These are phyloP conservation scores for Filobasidium wieringae DNA, from an alignment of 768 basidiomycete species.

Conservation along the genomic window DNA sequence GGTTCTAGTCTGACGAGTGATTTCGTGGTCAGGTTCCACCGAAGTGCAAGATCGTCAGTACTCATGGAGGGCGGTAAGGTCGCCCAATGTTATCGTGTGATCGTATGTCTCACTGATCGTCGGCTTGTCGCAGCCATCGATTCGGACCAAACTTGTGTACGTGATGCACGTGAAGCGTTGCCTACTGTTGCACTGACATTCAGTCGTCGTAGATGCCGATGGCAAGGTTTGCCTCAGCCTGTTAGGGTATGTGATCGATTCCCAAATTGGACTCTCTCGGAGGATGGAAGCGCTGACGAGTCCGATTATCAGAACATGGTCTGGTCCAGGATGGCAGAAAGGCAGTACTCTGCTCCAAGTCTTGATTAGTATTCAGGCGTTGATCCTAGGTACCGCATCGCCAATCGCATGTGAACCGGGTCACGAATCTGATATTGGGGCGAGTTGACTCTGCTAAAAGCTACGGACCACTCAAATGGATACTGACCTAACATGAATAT, in stretches of 20 bases:
- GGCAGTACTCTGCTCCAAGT: conserved; percentile 85
- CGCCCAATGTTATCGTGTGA: no score
- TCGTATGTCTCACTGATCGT: no score
- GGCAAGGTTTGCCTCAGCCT: conserved; percentile 58
- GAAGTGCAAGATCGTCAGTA: conserved; percentile 54
- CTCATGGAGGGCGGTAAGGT: conserved; percentile 26
- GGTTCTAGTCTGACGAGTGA: neutral
- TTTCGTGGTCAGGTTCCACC: conserved; percentile 46
- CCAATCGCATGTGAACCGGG: conserved; percentile 90
- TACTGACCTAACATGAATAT: neutral
- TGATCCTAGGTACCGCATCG: conserved; percentile 80
- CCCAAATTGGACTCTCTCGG: neutral
- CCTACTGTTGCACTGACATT: neutral
- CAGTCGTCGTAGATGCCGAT: conserved; percentile 45
- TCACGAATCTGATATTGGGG: conserved; percentile 60
- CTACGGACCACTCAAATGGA: neutral
- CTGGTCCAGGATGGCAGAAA: conserved; percentile 82
- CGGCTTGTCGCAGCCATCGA: no score
- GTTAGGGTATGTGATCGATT: neutral
- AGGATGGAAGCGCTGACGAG: neutral
- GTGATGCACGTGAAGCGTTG: neutral
- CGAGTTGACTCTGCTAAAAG: neutral
- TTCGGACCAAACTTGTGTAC: conserved; percentile 80
- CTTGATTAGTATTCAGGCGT: conserved; percentile 86
- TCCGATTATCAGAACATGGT: neutral